Conservation (phyloP, 1,284 basidiomycete genomes). For the Ceratobasidium sp. region DNA sequence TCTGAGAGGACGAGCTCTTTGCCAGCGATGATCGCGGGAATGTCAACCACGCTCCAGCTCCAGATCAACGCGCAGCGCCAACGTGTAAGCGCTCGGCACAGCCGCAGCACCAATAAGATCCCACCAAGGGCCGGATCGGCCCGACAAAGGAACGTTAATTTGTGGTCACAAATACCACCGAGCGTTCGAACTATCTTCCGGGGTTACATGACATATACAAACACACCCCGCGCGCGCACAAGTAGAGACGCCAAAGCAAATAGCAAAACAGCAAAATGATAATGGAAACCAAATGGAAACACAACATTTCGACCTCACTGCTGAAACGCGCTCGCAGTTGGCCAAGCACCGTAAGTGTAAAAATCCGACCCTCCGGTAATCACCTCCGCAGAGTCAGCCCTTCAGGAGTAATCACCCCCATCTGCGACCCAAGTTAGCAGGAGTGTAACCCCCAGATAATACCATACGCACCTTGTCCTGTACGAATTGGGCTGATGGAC, state of each 20-base stretch:
- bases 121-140: constrained; percentile 11
- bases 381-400: not conserved
- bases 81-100: constrained; percentile 39
- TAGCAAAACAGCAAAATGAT: too few species aligned
- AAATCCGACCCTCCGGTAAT: too few species aligned
- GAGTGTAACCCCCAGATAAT: not conserved
- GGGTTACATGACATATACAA: too few species aligned
- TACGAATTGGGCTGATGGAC: not conserved
- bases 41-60: not conserved
- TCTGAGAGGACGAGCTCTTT: not conserved
- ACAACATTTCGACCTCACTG: too few species aligned
- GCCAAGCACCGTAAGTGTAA: too few species aligned
- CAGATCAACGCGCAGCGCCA: constrained; percentile 42
- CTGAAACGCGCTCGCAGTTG: too few species aligned
- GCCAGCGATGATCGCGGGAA: constrained; percentile 17
- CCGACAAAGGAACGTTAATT: too few species aligned
- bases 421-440: not conserved
- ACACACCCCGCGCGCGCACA: too few species aligned
- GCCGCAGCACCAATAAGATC: constrained; percentile 9
- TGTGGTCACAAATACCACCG: not conserved
- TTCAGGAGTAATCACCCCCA: not conserved
- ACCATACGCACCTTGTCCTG: not conserved
- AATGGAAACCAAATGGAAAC: too few species aligned
- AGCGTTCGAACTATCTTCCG: too few species aligned
- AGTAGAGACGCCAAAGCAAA: too few species aligned